These are phyloP conservation scores for Tricholomella constricta DNA, from an alignment of 768 basidiomycete genomes.

Conservation along the genomic window DNA sequence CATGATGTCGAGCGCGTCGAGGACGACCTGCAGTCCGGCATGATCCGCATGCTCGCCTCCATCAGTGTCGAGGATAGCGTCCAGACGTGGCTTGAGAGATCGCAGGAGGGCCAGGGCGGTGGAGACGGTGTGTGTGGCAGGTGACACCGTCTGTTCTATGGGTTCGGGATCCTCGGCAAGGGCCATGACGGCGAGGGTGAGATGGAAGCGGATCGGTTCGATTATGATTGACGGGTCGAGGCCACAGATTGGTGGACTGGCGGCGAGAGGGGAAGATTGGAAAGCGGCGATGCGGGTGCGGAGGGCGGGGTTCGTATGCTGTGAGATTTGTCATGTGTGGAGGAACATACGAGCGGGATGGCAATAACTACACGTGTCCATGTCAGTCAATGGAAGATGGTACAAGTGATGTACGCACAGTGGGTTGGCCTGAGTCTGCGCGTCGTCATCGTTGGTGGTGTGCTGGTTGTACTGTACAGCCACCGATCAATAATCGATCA, in stretches of 20 bases:
- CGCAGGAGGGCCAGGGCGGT: conserved; percentile 46
- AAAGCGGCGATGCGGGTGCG: neutral
- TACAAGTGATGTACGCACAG: neutral
- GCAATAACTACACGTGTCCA: no score
- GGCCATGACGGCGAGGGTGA: conserved; percentile 76
- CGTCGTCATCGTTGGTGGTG: no score
- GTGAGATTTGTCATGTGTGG: neutral
- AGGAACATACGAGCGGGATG: no score
- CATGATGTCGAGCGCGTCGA: conserved; percentile 53
- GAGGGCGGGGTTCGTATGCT: conserved; percentile 5
- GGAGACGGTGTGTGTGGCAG: conserved; percentile 30
- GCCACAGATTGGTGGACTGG: conserved; percentile 41
- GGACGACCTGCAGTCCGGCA: conserved; percentile 27
- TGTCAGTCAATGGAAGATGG: no score
- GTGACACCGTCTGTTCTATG: neutral
- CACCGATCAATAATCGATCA: no score
- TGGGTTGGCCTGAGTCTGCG: neutral
- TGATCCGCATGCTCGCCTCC: conserved; percentile 10
- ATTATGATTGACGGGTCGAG: conserved; percentile 64
- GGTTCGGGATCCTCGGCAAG: conserved; percentile 30
- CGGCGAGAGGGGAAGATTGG: neutral
- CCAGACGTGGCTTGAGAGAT: conserved; percentile 43
- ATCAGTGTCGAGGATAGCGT: conserved; percentile 44
- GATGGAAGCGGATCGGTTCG: conserved; percentile 59
- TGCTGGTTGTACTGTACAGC: no score